Evolutionary conservation across 257 asterid genomes (phyloP).

Genomic region (Solanum neorickii): DNA sequence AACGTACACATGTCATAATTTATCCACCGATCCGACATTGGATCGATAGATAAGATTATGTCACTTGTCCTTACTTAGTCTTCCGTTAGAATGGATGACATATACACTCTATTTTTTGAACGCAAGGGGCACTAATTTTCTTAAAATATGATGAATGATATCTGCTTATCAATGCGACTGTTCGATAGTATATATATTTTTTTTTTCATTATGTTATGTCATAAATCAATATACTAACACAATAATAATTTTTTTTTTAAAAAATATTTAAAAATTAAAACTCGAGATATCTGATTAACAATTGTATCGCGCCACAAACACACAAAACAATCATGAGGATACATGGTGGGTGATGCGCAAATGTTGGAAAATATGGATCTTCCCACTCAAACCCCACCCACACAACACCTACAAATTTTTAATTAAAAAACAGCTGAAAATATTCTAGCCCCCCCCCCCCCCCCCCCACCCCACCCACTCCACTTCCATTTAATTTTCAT

Average conservation of each 20-base stretch:
- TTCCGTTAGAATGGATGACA: no score
- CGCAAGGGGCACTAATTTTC: no score
- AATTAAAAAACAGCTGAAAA: background rate
- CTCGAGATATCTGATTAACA: no score
- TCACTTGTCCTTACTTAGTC: no score
- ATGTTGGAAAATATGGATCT: background rate
- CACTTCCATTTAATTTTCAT: background rate
- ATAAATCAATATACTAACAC: background rate
- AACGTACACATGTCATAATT: no score
- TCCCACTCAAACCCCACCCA: background rate
- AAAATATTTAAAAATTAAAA: no score
- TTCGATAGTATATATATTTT: accelerated
- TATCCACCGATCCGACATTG: no score
- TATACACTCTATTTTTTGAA: no score
- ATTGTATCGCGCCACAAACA: no score
- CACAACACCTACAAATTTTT: background rate
- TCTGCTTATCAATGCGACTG: accelerated
- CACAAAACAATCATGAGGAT: background rate
- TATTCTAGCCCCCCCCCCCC: background rate
- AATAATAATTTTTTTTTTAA: no score
- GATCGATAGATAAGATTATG: no score
- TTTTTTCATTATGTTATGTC: background rate
- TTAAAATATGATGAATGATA: no score
- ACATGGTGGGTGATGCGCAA: background rate
- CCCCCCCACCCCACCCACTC: background rate